Evolutionary conservation across 1,284 basidiomycete species (phyloP).

Genomic region (Farysia itapuensis): DNA sequence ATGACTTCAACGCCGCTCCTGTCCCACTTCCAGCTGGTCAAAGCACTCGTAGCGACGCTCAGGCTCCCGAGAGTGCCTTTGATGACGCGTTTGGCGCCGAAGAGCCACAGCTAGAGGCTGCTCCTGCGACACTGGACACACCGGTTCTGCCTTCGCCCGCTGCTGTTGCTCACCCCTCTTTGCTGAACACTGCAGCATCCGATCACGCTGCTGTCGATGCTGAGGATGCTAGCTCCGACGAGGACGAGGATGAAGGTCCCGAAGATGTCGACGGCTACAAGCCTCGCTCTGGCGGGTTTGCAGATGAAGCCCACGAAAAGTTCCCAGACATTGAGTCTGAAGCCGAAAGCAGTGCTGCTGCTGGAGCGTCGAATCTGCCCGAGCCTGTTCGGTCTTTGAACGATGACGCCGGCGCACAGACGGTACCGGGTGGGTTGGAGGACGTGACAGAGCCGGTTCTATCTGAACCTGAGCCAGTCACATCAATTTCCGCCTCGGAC

Average conservation of each 20-base stretch:
- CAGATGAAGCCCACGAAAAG: conserved; percentile 16
- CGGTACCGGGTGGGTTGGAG: conserved; percentile 21
- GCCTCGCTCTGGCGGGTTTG: conserved; percentile 5
- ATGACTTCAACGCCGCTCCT: conserved; percentile 45
- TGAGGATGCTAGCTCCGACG: conserved; percentile 42
- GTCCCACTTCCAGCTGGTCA: conserved; percentile 4
- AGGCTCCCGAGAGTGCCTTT: conserved; percentile 56
- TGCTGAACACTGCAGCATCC: neutral
- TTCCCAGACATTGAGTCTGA: conserved; percentile 18
- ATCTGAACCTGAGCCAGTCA: neutral
- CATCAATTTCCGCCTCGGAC: too few relatives aligned
- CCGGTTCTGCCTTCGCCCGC: neutral
- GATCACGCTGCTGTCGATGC: conserved; percentile 24
- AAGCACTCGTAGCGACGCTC: conserved; percentile 2
- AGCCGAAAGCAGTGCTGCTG: neutral
- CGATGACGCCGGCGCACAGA: conserved; percentile 9
- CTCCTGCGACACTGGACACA: neutral
- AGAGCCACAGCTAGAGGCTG: neutral
- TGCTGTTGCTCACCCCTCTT: too few relatives aligned
- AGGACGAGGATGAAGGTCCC: conserved; percentile 48
- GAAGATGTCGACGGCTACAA: conserved; percentile 44
- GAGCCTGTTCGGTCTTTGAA: too few relatives aligned
- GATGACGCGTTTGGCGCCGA: conserved; percentile 3
- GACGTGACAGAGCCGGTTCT: conserved; percentile 7
- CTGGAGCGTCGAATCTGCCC: conserved; percentile 7